phyloP scores from a whole-genome alignment of 2,329 filamentous ascomycete genomes.

The Cyphellophora europaea region DNA sequence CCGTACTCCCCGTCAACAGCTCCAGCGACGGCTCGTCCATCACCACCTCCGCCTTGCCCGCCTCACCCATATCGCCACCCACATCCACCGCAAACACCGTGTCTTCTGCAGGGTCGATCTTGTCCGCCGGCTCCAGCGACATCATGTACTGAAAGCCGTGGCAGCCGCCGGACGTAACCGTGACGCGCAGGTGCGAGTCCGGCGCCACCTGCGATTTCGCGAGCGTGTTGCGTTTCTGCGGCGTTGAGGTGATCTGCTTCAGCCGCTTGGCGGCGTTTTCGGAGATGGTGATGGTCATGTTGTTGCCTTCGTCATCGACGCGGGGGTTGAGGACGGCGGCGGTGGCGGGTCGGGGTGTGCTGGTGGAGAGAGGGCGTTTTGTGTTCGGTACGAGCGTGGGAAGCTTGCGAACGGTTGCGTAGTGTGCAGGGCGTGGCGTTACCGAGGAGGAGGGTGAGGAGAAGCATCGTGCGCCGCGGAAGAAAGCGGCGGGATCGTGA shows the following conservation, averaged over 20 bases:
- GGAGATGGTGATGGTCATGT: slow-evolving; percentile 75
- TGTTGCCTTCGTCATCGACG: slow-evolving; percentile 72
- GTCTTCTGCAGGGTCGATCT: slow-evolving; percentile 65
- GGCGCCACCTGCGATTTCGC: slow-evolving; percentile 38
- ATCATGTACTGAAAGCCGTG: slow-evolving; percentile 98
- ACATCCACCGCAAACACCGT: slow-evolving; percentile 68
- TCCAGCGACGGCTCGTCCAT: slow-evolving; percentile 83
- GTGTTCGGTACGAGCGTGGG: no score
- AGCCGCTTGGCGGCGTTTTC: slow-evolving; percentile 73
- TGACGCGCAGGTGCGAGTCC: slow-evolving; percentile 76
- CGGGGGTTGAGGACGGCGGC: slow-evolving; percentile 57
- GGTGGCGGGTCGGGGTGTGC: slow-evolving; percentile 25
- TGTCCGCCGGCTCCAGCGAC: slow-evolving; percentile 56
- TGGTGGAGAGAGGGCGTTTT: slow-evolving; percentile 25
- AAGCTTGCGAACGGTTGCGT: no score
- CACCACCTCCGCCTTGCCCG: slow-evolving; percentile 61
- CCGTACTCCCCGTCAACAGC: slow-evolving; percentile 81
- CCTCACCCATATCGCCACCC: slow-evolving; percentile 8
- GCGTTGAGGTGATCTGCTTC: slow-evolving; percentile 63
- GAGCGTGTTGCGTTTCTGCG: slow-evolving; percentile 34
- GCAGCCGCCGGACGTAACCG: slow-evolving; percentile 87
- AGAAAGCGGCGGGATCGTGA: slow-evolving; percentile 12
- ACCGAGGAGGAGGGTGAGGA: slow-evolving; percentile 1
- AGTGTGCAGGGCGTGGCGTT: neutral
- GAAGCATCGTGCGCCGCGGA: slow-evolving; percentile 13